These are phyloP conservation scores for Rhynchospora pubera DNA, from an alignment of 176 grass and related monocot genomes.

Conservation along the genomic window DNA sequence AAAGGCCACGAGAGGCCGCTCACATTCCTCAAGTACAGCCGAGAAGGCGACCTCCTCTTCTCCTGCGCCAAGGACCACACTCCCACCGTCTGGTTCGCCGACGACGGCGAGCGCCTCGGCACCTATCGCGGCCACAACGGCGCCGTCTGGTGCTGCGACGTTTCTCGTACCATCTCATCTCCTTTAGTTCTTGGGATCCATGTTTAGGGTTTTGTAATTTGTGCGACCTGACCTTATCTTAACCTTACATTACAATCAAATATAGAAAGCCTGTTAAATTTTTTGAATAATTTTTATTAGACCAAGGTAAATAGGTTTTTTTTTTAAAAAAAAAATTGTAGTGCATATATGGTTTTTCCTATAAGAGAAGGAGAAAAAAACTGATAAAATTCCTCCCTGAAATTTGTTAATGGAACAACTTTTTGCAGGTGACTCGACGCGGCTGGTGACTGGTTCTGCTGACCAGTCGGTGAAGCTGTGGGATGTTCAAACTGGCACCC, in stretches of 20 bases:
- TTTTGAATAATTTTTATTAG: background rate
- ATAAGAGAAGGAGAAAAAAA: background rate
- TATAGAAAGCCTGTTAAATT: too few species aligned
- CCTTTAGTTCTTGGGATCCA: background rate
- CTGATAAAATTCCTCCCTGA: background rate
- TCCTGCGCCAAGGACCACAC: constrained; percentile 95
- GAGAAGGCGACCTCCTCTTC: constrained; percentile 87
- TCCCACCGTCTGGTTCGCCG: constrained; percentile 79
- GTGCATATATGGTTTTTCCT: background rate
- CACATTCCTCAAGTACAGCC: constrained; percentile 89
- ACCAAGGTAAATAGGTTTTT: background rate
- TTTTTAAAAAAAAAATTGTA: too few species aligned
- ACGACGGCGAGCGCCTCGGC: constrained; percentile 71
- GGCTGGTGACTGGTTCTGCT: constrained; percentile 63
- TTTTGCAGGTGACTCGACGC: constrained; percentile 52
- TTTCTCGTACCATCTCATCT: constrained; percentile 33
- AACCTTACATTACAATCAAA: background rate
- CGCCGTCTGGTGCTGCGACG: constrained; percentile 85
- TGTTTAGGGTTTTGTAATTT: background rate
- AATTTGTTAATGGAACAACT: background rate
- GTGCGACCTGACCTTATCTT: background rate
- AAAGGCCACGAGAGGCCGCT: constrained; percentile 90
- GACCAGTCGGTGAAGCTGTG: constrained; percentile 84
- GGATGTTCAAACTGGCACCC: constrained; percentile 64
- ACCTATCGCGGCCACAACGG: constrained; percentile 98